Evolutionary conservation across 2,329 filamentous ascomycete species (phyloP).

Genomic region (Aspergillus sclerotialis): DNA sequence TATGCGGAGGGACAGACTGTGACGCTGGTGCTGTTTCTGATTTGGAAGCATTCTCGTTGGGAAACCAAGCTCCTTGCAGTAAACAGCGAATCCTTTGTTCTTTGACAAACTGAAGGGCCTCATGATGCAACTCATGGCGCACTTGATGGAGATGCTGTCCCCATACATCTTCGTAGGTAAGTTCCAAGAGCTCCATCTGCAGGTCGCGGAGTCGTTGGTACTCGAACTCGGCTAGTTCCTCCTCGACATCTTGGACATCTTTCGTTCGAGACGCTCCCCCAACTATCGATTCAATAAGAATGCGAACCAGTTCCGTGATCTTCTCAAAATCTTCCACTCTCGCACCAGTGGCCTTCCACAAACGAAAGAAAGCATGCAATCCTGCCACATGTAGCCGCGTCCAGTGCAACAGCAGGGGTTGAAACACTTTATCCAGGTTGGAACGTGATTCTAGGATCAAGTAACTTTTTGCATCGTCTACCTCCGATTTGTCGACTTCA

Average conservation of each 20-base stretch:
- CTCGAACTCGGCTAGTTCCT: conserved; percentile 79
- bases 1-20: conserved; percentile 55
- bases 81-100: conserved; percentile 91
- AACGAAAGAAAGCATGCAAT: conserved; percentile 76
- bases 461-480: conserved; percentile 71
- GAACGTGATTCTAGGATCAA: conserved; percentile 66
- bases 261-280: conserved; percentile 74
- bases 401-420: conserved; percentile 86
- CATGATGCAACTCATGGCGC: conserved; percentile 82
- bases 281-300: conserved; percentile 82
- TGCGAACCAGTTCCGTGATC: conserved; percentile 81
- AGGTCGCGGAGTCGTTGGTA: conserved; percentile 69
- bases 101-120: conserved; percentile 92
- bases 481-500: conserved; percentile 76
- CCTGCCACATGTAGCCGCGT: conserved; percentile 79
- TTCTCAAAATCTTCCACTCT: conserved; percentile 85
- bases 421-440: conserved; percentile 79
- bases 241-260: conserved; percentile 80
- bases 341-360: conserved; percentile 89
- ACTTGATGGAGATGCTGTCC: conserved; percentile 82
- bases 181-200: conserved; percentile 87
- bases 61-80: conserved; percentile 84
- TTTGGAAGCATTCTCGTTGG: conserved; percentile 45
- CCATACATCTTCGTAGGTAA: conserved; percentile 93
- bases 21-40: conserved; percentile 40